phyloP scores from a whole-genome alignment of 2,329 filamentous ascomycete species.

The Colletotrichum navitas region DNA sequence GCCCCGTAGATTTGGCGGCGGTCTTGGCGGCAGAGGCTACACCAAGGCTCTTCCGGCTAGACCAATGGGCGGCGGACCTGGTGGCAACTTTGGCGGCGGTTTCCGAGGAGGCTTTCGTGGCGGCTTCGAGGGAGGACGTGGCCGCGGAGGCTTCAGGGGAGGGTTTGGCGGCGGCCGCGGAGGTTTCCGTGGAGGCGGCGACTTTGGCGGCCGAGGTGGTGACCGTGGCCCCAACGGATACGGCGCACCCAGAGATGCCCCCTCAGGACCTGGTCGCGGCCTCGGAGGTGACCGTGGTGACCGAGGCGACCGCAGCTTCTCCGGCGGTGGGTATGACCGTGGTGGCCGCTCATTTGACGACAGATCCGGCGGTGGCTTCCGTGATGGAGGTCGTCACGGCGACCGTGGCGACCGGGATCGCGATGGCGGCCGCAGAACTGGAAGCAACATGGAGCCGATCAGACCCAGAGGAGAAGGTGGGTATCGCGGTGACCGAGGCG shows the following conservation, averaged over 20 bases:
- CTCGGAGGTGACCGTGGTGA: conserved; percentile 59
- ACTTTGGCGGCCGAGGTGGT: conserved; percentile 59
- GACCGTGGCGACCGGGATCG: conserved; percentile 48
- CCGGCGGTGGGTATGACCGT: conserved; percentile 67
- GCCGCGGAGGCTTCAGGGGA: conserved; percentile 56
- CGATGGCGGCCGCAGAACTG: conserved; percentile 63
- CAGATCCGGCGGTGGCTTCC: conserved; percentile 60
- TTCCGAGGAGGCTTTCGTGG: conserved; percentile 62
- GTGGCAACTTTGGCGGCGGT: conserved; percentile 70
- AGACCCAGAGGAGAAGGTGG: conserved; percentile 72
- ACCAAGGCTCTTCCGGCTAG: conserved; percentile 83
- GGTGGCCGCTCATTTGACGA: conserved; percentile 72
- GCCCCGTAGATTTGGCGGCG: conserved; percentile 90
- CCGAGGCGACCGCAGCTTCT: conserved; percentile 59
- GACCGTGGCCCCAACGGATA: conserved; percentile 61
- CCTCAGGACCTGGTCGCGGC: conserved; percentile 65
- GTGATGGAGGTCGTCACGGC: conserved; percentile 49
- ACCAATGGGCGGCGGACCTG: conserved; percentile 72
- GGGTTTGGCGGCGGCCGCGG: conserved; percentile 71
- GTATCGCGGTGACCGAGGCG: conserved; percentile 55
- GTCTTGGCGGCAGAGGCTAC: conserved; percentile 91
- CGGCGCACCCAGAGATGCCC: conserved; percentile 68
- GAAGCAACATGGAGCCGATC: conserved; percentile 88
- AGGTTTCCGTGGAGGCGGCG: conserved; percentile 60
- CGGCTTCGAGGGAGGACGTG: conserved; percentile 51